Evolutionary conservation across 1,139 yeast species (phyloP).

Genomic region (Yamadazyma oceani): DNA sequence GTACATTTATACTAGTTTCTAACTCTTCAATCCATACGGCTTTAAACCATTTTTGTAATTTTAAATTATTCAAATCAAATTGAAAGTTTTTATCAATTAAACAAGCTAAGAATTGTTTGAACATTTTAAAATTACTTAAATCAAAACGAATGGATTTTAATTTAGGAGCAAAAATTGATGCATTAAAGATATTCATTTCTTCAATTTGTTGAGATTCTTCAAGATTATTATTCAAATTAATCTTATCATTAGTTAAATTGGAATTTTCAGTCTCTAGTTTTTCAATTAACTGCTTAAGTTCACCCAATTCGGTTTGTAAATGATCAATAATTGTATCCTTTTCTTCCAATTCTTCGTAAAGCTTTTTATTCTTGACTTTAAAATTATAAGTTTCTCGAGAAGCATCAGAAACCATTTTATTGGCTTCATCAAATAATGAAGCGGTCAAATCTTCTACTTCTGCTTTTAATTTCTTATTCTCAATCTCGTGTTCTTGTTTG

Average conservation of each 20-base stretch:
- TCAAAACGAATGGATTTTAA: constrained; percentile 62
- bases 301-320: constrained; percentile 67
- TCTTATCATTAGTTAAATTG: constrained; percentile 6
- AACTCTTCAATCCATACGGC: constrained; percentile 73
- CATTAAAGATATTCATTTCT: constrained; percentile 8
- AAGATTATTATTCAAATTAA: constrained; percentile 9
- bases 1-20: constrained; percentile 54
- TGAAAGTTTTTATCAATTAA: constrained; percentile 36
- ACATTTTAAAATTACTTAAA: constrained; percentile 43
- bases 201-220: constrained; percentile 9
- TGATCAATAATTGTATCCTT: constrained; percentile 67
- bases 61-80: constrained; percentile 42
- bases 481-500: constrained; percentile 54
- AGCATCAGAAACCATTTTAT: constrained; percentile 74
- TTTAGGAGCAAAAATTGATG: constrained; percentile 50
- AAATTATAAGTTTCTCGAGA: constrained; percentile 56
- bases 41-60: constrained; percentile 62
- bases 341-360: constrained; percentile 68
- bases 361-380: constrained; percentile 53
- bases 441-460: constrained; percentile 81
- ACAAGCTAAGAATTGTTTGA: constrained; percentile 37
- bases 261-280: constrained; percentile 33
- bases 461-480: constrained; percentile 56
- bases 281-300: constrained; percentile 57
- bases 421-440: constrained; percentile 76